Base-by-base conservation (phyloP, 306 rosid genomes). In the Vicia sativa region DNA sequence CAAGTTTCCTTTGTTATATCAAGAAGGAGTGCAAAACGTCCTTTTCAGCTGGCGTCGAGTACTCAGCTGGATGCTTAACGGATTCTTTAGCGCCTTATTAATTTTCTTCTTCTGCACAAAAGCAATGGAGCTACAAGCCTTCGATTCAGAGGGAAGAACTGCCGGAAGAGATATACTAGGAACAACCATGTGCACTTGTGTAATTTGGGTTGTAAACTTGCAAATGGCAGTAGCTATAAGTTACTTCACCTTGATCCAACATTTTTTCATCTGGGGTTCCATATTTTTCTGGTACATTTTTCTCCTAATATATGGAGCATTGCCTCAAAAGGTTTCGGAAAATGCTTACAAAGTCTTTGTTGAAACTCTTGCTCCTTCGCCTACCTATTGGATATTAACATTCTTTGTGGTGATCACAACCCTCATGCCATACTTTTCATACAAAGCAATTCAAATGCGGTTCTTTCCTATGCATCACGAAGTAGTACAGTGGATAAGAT, bases 191-290 rank as follows among this genome's bases (percentile, higher is more conserved):
- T 91, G 76, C 43, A 83, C 99, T 1, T 91, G 97, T 65, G 63
- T 81, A 1, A 96, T 95, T 54, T 95, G 99, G 97, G 95, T 81
- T n/a, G 97, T 95, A 62, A 95, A 95, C 84, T 68, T 91, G 82
- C 99, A 95, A 78, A 87, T 95, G 89, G 97, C 95, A 44, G 79
- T 95, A n/a, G 53, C 80, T 21, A 81, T 95, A 52, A 85, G 69
- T 70, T 95, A 95, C 92, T 91, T 95, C 89, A 91, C 99, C 77
- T 68, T 95, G 80, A 85, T 95, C 66, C 99, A 95, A 74, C 99
- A 95, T 60, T 58, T 91, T 70, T 67, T 84, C 81, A 87, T 95
- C 77, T 95, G 99, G 97, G 95, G 99, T 43, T 81, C 97, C 25
- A 69, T 95, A 67, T 82, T 80, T 55, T 1, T 95, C 39, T 95